Percentiles rank a stretch among this genome's conserved stretches.
Conservation (phyloP, 352 stramenopile species). For the Lagenidium sp. region DNA sequence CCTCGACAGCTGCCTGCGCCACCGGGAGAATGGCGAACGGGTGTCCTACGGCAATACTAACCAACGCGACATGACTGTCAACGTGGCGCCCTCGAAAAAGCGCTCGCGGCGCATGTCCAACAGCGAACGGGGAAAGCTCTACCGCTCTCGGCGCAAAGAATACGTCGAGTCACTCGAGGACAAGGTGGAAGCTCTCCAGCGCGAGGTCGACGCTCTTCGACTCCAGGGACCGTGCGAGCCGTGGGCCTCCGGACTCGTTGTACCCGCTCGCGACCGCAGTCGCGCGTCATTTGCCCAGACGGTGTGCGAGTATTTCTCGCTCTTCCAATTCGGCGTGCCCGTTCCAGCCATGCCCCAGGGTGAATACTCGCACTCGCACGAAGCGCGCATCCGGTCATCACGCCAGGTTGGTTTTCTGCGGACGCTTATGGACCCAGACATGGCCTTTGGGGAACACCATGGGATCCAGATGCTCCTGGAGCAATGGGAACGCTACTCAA, state of each 20-base stretch:
- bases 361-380: conserved; percentile 13
- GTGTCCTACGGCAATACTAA: no score
- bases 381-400: conserved; percentile 5
- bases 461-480: conserved; percentile 27
- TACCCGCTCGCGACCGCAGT: conserved; percentile 6
- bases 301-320: conserved; percentile 38
- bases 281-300: conserved; percentile 16
- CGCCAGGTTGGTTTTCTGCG: conserved; percentile 26
- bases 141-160: conserved; percentile 37
- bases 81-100: no score
- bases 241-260: background rate
- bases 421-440: conserved; percentile 22
- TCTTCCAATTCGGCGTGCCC: conserved; percentile 37
- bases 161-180: conserved; percentile 28
- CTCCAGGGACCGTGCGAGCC: conserved; percentile 1
- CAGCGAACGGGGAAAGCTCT: conserved; percentile 59
- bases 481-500: conserved; percentile 53
- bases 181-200: conserved; percentile 28
- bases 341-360: conserved; percentile 13
- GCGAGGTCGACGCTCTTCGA: conserved; percentile 31
- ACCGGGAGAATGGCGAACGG: no score
- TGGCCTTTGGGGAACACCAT: conserved; percentile 33
- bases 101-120: conserved; percentile 32
- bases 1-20: no score
- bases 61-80: no score